Base-by-base conservation (phyloP, 352 stramenopile genomes). In the Thalassiosira mediterranea region DNA sequence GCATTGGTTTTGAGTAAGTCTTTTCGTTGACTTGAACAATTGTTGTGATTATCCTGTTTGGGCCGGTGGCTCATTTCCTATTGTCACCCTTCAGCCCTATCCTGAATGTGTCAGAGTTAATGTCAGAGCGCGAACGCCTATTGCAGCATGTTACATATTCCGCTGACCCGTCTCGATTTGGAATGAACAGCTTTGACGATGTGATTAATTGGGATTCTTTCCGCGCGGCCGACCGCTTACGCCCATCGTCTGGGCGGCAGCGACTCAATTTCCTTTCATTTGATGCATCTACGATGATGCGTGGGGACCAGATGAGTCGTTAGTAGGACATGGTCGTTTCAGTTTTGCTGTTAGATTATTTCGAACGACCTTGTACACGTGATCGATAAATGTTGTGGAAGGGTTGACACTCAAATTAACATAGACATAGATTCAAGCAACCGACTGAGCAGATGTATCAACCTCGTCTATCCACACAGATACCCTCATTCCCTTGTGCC, bases 1-100 rank as follows among this genome's bases (percentile, higher is more conserved):
- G 83, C 10, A 79, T 92, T 49, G 86, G 86, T 25, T 92, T 92
- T 61, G 86, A 92, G 34, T 42, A 42, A 42, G 34, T 42, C 34
- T 42, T 13, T 42, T 42, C 34, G 34, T 42, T 13, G 34, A n/a
- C n/a, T n/a, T n/a, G n/a, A n/a, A n/a, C n/a, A n/a, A n/a, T n/a
- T n/a, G n/a, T n/a, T n/a, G n/a, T n/a, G n/a, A n/a, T n/a, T n/a
- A n/a, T n/a, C n/a, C n/a, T n/a, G n/a, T n/a, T n/a, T n/a, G n/a
- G n/a, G n/a, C n/a, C n/a, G n/a, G n/a, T n/a, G n/a, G n/a, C n/a
- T n/a, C n/a, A n/a, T n/a, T n/a, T n/a, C n/a, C n/a, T n/a, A n/a
- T n/a, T n/a, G n/a, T n/a, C n/a, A n/a, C n/a, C n/a, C n/a, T n/a
- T 42, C 13, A 42, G 34, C 76, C 78, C 81, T 32, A 89, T 84